Evolutionary conservation across 1,139 yeast species (phyloP), one percentile per base, ranked within the genome.

Genomic region (Debaryomyces sp.): DNA sequence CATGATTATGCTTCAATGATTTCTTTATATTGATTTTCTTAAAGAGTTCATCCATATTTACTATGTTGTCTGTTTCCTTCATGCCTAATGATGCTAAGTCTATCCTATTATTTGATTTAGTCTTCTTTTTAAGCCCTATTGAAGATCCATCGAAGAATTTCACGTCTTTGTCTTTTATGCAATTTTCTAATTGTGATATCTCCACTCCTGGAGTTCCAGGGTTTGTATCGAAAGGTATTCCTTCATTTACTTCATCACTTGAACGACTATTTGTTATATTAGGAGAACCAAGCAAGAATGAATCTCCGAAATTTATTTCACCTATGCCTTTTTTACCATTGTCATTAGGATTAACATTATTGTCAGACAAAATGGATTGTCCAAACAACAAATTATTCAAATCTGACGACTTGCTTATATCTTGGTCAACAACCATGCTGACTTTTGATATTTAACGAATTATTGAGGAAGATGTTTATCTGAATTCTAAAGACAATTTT

Each of bases 11-110:
- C 45, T 65, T 64, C 34, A 61, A 51, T 15, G 60, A 50, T 40
- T 65, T 64, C 42, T 59, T 55, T 42, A 68, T 50, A 33, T 63
- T 62, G 1, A 68, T 73, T 48, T 59, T 65, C 37, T 60, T 60
- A 51, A 69, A 67, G 21, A 73, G 54, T 2, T 50, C 49, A 39
- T 71, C 72, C 66, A 70, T 70, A 48, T 71, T 66, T 43, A 71
- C 36, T 29, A 42, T 32, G 21, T 15, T 36, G 10, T 35, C 50
- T 29, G 45, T 43, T 10, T 43, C 52, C 21, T 43, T 43, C 10
- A 22, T 24, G 18, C 42, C 37, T 23, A 47, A 43, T 12, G 38
- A 17, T 18, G 43, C 44, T 9, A 45, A 32, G n/a, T 43, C 47
- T 17, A 42, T 24, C 5, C 21, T 38, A 23, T 22, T 41, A 18